These are phyloP conservation scores for Plasmodium gonderi DNA, from an alignment of 169 alveolate species.

Conservation along the genomic window DNA sequence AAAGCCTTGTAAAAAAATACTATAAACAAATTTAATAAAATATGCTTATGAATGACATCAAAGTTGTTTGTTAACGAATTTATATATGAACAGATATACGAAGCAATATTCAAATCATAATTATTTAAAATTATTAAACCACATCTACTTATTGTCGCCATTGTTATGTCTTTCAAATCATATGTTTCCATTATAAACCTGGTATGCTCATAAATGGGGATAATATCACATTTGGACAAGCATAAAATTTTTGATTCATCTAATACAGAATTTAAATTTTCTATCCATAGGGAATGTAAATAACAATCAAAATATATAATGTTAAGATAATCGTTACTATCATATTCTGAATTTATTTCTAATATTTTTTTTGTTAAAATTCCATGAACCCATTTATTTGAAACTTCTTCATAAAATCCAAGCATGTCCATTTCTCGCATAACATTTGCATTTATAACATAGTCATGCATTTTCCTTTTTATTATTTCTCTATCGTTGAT, in stretches of 20 bases:
- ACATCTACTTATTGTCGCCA: slow-evolving; percentile 98
- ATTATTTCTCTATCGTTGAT: slow-evolving; percentile 73
- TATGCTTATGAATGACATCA: slow-evolving; percentile 71
- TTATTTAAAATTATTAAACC: slow-evolving; percentile 98
- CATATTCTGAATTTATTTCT: slow-evolving; percentile 56
- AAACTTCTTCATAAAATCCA: slow-evolving; percentile 68
- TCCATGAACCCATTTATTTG: slow-evolving; percentile 78
- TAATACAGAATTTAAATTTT: slow-evolving; percentile 97
- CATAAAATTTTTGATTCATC: slow-evolving; percentile 98
- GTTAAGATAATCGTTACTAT: slow-evolving; percentile 87
- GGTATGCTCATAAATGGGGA: slow-evolving; percentile 89
- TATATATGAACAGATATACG: slow-evolving; percentile 66
- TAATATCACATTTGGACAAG: slow-evolving; percentile 96
- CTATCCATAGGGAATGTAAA: slow-evolving; percentile 99
- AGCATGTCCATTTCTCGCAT: slow-evolving; percentile 34
- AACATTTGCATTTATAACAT: slow-evolving; percentile 60
- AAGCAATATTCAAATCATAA: slow-evolving; percentile 88
- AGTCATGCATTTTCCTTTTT: slow-evolving; percentile 68
- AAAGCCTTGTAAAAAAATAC: slow-evolving; percentile 43
- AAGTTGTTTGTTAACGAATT: slow-evolving; percentile 47
- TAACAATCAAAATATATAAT: slow-evolving; percentile 99
- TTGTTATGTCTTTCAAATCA: slow-evolving; percentile 95
- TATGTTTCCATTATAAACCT: slow-evolving; percentile 92
- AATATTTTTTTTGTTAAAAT: slow-evolving; percentile 75
- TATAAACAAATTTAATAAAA: slow-evolving; percentile 59